Conservation (phyloP, 169 alveolate species). For the Cyclospora cayetanensis region DNA sequence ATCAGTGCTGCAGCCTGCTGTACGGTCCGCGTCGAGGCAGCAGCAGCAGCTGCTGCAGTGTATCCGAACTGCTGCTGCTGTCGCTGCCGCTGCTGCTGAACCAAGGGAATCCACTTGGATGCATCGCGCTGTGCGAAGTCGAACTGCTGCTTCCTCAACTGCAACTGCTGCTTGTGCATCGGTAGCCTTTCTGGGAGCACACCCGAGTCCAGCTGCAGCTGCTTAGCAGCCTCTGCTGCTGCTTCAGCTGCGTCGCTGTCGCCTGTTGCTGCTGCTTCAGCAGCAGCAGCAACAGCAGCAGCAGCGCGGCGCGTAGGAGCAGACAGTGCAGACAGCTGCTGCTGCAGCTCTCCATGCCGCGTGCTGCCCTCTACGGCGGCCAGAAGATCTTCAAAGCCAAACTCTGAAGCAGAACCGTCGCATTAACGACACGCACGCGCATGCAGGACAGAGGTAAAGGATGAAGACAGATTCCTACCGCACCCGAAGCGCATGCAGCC, state of each 20-base stretch:
- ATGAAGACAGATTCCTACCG: neutral
- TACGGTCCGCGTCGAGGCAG: neutral
- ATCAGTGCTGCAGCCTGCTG: conserved; percentile 35
- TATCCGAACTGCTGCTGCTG: neutral
- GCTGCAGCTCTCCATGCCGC: conserved; percentile 39
- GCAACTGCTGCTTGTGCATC: neutral
- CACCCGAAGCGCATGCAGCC: neutral
- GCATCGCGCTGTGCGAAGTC: neutral
- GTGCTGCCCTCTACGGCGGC: conserved; percentile 5
- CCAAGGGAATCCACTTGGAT: neutral
- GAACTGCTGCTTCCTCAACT: neutral
- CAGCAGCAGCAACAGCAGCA: neutral
- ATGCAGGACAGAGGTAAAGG: neutral
- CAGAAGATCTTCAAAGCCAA: conserved; percentile 1
- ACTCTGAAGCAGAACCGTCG: neutral
- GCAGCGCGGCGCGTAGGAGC: conserved; percentile 47
- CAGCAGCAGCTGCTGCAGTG: neutral
- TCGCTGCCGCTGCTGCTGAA: conserved; percentile 18
- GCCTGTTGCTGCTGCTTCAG: neutral
- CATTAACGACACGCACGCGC: neutral
- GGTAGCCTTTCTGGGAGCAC: conserved; percentile 10
- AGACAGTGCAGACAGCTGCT: conserved; percentile 14
- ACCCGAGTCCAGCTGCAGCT: conserved; percentile 27
- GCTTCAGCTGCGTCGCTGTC: neutral
- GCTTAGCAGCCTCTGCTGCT: neutral